Percentiles rank a stretch among this genome's conserved stretches.
phyloP scores from a whole-genome alignment of 2,329 filamentous ascomycete genomes.

The Aspergillus carbonarius region DNA sequence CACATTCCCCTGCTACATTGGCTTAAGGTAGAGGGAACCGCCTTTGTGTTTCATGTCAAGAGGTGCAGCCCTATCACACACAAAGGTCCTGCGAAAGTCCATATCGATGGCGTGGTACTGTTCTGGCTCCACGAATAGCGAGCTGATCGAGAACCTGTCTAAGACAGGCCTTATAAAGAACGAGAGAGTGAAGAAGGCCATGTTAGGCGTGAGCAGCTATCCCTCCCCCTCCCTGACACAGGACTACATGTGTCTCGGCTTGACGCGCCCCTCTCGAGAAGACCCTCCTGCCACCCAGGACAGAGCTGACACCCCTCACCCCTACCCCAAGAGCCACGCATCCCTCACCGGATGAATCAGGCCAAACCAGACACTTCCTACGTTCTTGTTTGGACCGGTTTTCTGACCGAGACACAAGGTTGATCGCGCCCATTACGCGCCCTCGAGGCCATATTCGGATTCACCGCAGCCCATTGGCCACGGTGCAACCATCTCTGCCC shows the following conservation, averaged over 20 bases:
- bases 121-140: constrained; percentile 70
- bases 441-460: constrained; percentile 69
- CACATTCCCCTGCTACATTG: neutral
- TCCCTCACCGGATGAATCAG: neutral
- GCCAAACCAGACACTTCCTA: neutral
- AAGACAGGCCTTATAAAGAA: constrained; percentile 71
- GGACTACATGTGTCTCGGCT: too few relatives aligned
- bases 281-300: neutral
- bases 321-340: neutral
- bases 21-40: neutral
- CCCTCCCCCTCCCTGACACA: neutral
- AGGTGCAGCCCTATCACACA: neutral
- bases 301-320: neutral
- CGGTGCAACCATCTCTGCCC: constrained; percentile 68
- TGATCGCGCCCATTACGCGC: constrained; percentile 82
- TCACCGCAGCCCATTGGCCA: constrained; percentile 68
- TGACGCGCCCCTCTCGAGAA: neutral
- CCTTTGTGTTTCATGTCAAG: constrained; percentile 12
- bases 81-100: constrained; percentile 11
- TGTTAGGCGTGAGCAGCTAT: constrained; percentile 61
- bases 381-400: neutral
- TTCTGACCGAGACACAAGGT: constrained; percentile 55
- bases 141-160: constrained; percentile 76
- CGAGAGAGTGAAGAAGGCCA: constrained; percentile 71
- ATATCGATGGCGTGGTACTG: constrained; percentile 83